Percentiles rank a stretch among this genome's conserved stretches.
Evolutionary conservation across 768 basidiomycete genomes (phyloP).

Genomic region (Rhizopogon vinicolor): DNA sequence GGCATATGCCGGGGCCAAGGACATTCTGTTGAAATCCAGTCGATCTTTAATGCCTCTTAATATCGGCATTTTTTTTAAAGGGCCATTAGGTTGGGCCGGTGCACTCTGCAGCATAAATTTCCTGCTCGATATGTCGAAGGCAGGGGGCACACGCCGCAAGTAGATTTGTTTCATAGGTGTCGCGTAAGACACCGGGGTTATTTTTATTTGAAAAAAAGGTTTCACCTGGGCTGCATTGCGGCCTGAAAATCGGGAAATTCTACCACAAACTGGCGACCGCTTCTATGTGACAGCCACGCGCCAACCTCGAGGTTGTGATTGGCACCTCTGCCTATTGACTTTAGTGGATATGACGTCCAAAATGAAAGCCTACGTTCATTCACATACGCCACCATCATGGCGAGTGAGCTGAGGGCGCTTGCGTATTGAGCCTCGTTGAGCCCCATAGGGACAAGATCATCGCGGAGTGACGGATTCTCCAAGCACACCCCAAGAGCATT

Average conservation of each 20-base stretch:
- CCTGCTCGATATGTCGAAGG: background rate
- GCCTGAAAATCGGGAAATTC: background rate
- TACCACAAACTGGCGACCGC: background rate
- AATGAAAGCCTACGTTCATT: constrained; percentile 2
- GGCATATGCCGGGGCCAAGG: background rate
- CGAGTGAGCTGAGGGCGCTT: background rate
- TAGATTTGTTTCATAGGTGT: background rate
- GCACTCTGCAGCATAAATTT: background rate
- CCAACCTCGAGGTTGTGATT: background rate
- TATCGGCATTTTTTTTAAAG: background rate
- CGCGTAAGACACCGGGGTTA: background rate
- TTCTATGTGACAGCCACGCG: background rate
- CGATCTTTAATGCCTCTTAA: background rate
- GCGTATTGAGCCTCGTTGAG: background rate
- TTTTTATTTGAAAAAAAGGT: background rate
- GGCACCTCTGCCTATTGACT: background rate
- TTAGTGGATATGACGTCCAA: background rate
- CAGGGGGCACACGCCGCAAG: background rate
- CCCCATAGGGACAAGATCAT: background rate
- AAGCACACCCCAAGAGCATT: background rate
- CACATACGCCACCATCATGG: background rate
- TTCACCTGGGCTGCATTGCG: background rate
- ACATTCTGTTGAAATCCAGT: background rate
- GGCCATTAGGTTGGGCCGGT: background rate
- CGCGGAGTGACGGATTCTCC: constrained; percentile 4